Evolutionary conservation across 768 basidiomycete genomes (phyloP).

Genomic region (Rhizopogon vesiculosus): DNA sequence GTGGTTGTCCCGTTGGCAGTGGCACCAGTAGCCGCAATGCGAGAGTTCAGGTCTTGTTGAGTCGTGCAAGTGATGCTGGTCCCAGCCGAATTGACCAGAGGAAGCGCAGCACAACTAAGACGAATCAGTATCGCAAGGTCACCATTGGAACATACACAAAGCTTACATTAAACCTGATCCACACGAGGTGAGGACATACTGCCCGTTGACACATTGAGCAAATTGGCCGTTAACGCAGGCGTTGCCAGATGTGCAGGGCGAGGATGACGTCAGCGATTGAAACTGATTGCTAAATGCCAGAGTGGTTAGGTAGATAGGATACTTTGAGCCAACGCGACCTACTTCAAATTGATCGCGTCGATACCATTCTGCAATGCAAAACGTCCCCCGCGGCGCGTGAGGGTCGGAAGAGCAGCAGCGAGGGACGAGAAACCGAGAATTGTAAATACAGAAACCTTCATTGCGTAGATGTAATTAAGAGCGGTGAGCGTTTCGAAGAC

Average conservation of each 20-base stretch:
- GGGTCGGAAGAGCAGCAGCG: constrained; percentile 33
- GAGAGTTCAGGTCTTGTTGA: constrained; percentile 38
- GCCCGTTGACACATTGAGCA: constrained; percentile 52
- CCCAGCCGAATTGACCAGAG: constrained; percentile 44
- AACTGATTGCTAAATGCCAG: constrained; percentile 16
- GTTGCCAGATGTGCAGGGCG: constrained; percentile 33
- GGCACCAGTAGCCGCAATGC: constrained; percentile 36
- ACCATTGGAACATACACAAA: neutral
- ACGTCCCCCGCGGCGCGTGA: constrained; percentile 20
- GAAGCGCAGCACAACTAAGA: constrained; percentile 35
- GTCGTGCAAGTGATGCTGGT: constrained; percentile 51
- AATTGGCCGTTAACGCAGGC: constrained; percentile 48
- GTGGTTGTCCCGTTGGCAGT: constrained; percentile 16
- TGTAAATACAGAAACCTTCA: constrained; percentile 37
- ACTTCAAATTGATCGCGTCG: constrained; percentile 39
- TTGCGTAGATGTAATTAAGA: constrained; percentile 14
- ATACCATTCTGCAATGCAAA: constrained; percentile 36
- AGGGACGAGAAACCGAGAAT: constrained; percentile 20
- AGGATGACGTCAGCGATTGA: constrained; percentile 14
- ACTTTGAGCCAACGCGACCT: constrained; percentile 3
- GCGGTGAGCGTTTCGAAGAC: constrained; percentile 1
- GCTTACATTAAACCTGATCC: constrained; percentile 14
- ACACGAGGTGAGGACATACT: constrained; percentile 24
- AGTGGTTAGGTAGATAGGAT: constrained; percentile 3
- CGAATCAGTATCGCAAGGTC: neutral